phyloP scores from a whole-genome alignment of 2,329 filamentous ascomycete species.

The Ramularia endophylla region DNA sequence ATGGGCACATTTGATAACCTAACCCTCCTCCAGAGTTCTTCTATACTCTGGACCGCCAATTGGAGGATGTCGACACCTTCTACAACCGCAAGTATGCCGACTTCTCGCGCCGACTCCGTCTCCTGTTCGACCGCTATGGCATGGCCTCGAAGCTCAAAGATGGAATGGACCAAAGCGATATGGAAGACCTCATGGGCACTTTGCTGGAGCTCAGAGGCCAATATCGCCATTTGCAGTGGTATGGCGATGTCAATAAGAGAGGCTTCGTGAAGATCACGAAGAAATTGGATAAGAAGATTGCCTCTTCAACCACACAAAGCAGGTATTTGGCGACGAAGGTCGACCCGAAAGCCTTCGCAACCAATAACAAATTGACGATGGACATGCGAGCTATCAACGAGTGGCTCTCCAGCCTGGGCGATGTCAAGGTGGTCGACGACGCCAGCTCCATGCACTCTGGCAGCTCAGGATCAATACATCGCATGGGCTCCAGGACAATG shows the following conservation, averaged over 20 bases:
- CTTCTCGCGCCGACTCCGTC: constrained; percentile 72
- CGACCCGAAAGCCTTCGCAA: constrained; percentile 80
- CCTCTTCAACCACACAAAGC: constrained; percentile 64
- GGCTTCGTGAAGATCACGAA: constrained; percentile 99
- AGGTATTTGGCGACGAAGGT: constrained; percentile 88
- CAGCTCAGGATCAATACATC: constrained; percentile 61
- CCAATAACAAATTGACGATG: constrained; percentile 55
- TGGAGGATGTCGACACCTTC: constrained; percentile 93
- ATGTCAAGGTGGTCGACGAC: constrained; percentile 72
- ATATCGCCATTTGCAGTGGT: constrained; percentile 91
- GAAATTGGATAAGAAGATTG: constrained; percentile 94
- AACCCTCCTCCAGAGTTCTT: constrained; percentile 69
- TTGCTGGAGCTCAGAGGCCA: constrained; percentile 83
- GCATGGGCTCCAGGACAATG: constrained; percentile 68
- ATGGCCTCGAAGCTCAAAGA: constrained; percentile 62
- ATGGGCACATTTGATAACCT: constrained; percentile 18
- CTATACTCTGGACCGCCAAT: constrained; percentile 90
- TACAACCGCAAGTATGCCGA: constrained; percentile 95
- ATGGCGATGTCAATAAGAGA: constrained; percentile 90
- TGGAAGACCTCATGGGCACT: constrained; percentile 84
- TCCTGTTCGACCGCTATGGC: constrained; percentile 84
- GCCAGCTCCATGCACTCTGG: constrained; percentile 60
- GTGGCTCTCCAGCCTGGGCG: constrained; percentile 78
- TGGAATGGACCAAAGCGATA: constrained; percentile 77
- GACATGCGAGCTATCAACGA: constrained; percentile 72